phyloP scores from a whole-genome alignment of 2,329 filamentous ascomycete genomes.

The Pseudocercospora crystallina region DNA sequence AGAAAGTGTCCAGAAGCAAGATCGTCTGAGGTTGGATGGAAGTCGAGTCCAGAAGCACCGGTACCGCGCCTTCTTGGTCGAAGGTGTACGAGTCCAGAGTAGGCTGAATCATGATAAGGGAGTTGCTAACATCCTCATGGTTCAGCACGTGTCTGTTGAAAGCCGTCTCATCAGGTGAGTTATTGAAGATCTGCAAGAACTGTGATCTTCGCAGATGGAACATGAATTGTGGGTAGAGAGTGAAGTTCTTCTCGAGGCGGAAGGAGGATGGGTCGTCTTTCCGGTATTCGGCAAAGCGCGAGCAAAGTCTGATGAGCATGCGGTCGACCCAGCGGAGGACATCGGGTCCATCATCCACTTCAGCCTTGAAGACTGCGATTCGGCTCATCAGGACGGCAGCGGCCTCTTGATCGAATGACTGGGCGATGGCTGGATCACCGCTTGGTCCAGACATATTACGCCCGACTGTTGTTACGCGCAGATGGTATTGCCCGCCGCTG shows the following conservation, averaged over 20 bases:
- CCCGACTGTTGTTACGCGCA: constrained; percentile 91
- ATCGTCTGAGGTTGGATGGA: constrained; percentile 95
- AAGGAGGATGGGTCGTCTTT: constrained; percentile 98
- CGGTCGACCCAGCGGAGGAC: constrained; percentile 96
- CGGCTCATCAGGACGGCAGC: constrained; percentile 98
- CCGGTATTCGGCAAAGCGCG: constrained; percentile 93
- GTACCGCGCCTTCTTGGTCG: constrained; percentile 87
- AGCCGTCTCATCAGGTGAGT: constrained; percentile 97
- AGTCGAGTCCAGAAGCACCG: constrained; percentile 92
- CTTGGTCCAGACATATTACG: constrained; percentile 89
- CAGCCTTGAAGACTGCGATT: constrained; percentile 97
- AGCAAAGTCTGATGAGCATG: constrained; percentile 96
- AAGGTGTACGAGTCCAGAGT: constrained; percentile 97
- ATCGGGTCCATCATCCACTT: constrained; percentile 97
- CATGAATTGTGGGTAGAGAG: constrained; percentile 98
- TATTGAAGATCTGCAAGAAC: constrained; percentile 99
- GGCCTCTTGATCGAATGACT: constrained; percentile 97
- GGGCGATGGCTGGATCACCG: constrained; percentile 89
- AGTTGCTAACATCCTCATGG: constrained; percentile 95
- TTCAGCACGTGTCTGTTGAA: constrained; percentile 97
- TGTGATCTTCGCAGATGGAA: constrained; percentile 96
- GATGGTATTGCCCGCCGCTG: constrained; percentile 91
- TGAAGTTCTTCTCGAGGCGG: constrained; percentile 97
- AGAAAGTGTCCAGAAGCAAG: constrained; percentile 94
- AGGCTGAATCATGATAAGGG: constrained; percentile 97